Evolutionary conservation across 805 yeast species (phyloP).

Genomic region (Sporopachydermia lactativora): DNA sequence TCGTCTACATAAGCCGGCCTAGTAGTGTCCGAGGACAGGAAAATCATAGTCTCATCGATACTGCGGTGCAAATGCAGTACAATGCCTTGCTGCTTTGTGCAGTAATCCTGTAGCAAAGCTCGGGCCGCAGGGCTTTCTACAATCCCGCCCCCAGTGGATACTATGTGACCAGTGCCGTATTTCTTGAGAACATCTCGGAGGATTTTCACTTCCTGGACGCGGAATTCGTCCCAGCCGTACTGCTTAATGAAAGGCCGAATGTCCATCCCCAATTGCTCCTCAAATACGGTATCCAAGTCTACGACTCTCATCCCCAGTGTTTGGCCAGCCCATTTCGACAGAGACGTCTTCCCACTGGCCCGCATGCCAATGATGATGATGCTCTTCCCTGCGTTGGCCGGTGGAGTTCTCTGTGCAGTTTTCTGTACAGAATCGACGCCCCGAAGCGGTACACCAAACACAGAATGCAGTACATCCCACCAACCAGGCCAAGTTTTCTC

Average conservation of each 20-base stretch:
- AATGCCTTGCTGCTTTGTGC: slow-evolving; percentile 43
- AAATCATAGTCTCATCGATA: slow-evolving; percentile 61
- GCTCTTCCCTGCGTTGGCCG: slow-evolving; percentile 33
- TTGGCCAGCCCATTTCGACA: slow-evolving; percentile 66
- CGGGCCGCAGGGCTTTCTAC: slow-evolving; percentile 70
- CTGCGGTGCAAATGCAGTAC: slow-evolving; percentile 88
- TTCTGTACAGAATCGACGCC: slow-evolving; percentile 45
- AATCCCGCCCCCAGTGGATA: slow-evolving; percentile 95
- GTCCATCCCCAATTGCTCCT: slow-evolving; percentile 28
- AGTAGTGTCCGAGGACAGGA: slow-evolving; percentile 61
- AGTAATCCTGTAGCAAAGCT: slow-evolving; percentile 39
- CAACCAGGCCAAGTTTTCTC: slow-evolving; percentile 99
- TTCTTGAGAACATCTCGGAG: slow-evolving; percentile 33
- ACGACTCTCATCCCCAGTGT: slow-evolving; percentile 50
- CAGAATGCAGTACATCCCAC: slow-evolving; percentile 86
- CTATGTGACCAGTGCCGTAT: slow-evolving; percentile 40
- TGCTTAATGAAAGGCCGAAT: slow-evolving; percentile 35
- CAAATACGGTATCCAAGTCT: slow-evolving; percentile 70
- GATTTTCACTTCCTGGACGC: slow-evolving; percentile 47
- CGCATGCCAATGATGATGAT: slow-evolving; percentile 91
- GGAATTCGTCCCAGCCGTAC: slow-evolving; percentile 82
- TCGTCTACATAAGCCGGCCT: slow-evolving; percentile 84
- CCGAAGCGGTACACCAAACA: slow-evolving; percentile 47
- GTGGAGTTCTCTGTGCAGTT: slow-evolving; percentile 8
- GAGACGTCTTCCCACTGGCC: slow-evolving; percentile 90